Base-by-base conservation (phyloP, 2,329 filamentous ascomycete genomes). In the Alternaria triticimaculans region DNA sequence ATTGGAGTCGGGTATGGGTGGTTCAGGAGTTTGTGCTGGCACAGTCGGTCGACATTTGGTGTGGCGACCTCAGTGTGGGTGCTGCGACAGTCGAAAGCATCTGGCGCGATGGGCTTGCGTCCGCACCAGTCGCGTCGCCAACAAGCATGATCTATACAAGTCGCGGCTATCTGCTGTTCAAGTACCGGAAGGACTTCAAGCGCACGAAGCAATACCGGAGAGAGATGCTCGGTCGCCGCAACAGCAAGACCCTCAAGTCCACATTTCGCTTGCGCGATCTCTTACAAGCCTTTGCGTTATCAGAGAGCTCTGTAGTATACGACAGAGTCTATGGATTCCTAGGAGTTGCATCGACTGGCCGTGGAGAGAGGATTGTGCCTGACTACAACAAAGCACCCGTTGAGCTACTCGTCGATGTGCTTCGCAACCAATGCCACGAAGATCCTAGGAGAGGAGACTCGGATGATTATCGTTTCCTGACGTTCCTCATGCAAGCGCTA, bases 291-390 rank as follows among this genome's bases (percentile, higher is more conserved):
- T 69, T 69, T 50, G 51, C 60, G 2, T 53, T 57, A 0, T 66
- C 65, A 4, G 44, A 68, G 23, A 69, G 67, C 18, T 61, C 45
- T 8, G 65, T 64, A 5, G 46, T 54, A 9, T 64, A 64, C 12
- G 67, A 69, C 9, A 65, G 59, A 10, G 41, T 69, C 3, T 69
- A 68, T 15, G 67, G 67, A 0, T 68, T 69, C 11, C 55, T 69
- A 0, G 67, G 65, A 1, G 62, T 69, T 8, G 67, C 67, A 14
- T 60, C 62, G 11, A 57, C 45, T 33, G 57, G 57, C 6, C 58
- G 51, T 15, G 53, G 58, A 28, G 53, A 64, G 9, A 44, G 23
- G 33, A 69, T 69, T n/a, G 46, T 50, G 9, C 66, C 66, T 5
- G 64, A 69, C 25, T 69, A 69, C 26, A 59, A 54, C 21, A 67